Base-by-base conservation (phyloP, 306 rosid genomes). In the Pyrus bretschneideri region DNA sequence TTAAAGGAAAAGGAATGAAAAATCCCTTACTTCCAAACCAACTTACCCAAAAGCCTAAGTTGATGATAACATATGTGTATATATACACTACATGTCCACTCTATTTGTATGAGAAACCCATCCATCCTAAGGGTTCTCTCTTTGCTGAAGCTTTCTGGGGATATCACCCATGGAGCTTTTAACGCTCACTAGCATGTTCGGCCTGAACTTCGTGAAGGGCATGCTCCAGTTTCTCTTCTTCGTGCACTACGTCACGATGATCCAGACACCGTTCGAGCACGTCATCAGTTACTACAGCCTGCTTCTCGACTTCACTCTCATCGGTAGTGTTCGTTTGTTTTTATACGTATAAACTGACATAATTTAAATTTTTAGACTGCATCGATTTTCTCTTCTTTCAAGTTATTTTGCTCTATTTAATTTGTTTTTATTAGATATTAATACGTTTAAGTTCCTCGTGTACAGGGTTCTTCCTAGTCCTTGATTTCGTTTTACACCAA, bases 401-500 rank as follows among this genome's bases (percentile, higher is more conserved):
- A 40, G 44, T 40, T 40, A 9, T 40, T 40, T 40, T 40, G 44
- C 44, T 0, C 44, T 40, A 4, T 15, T 17, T 49, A 46, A 15
- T 49, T 49, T 49, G 19, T 49, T 49, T 49, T 49, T 49, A 14
- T 17, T 49, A 0, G 15, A 49, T 4, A 49, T 58, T 58, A 58
- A 58, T 9, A 22, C 6, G 8, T 67, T 40, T 12, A 31, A 38
- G 54, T 44, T 23, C 1, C 6, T 30, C 2, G 25, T 54, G 17
- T 69, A 54, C 60, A 0, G 84, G 78, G 65, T 64, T 79, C 4
- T 70, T 81, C 70, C 70, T 51, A 42, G 9, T 49, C 18, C 22
- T 49, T 27, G 60, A 25, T 12, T 61, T 61, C 15, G 35, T 61
- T 17, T 11, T 61, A 13, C 21, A 27, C 21, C 15, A 6, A 27